Conservation (phyloP, 129 eudicot species). For the Heracleum sosnowskyi region DNA sequence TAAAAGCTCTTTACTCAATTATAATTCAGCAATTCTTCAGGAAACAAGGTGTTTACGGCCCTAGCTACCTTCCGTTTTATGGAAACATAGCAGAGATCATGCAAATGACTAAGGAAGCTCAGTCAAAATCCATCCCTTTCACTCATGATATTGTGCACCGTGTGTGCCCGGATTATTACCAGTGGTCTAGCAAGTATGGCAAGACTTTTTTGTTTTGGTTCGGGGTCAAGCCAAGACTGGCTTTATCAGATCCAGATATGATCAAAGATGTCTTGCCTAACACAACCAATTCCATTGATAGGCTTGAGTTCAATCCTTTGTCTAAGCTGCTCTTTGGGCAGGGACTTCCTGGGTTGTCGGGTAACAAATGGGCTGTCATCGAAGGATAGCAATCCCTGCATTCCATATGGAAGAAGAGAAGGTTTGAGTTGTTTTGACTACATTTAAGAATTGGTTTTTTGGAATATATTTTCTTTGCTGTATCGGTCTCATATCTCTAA, state of each 20-base stretch:
- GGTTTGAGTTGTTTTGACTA: not conserved
- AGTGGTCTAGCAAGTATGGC: constrained; percentile 66
- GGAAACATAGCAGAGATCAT: constrained; percentile 61
- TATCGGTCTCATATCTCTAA: not conserved
- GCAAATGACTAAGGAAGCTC: constrained; percentile 46
- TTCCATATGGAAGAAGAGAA: not conserved
- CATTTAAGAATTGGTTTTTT: not conserved
- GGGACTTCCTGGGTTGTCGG: constrained; percentile 1
- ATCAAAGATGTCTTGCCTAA: constrained; percentile 30
- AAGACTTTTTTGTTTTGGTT: constrained; percentile 72
- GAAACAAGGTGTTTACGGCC: constrained; percentile 55
- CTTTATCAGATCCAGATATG: constrained; percentile 54
- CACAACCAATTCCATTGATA: constrained; percentile 10
- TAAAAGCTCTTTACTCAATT: constrained; percentile 18
- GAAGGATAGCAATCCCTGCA: not conserved
- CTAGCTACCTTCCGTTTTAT: constrained; percentile 61
- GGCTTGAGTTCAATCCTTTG: constrained; percentile 15
- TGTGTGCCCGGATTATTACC: constrained; percentile 56
- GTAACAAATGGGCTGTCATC: not conserved
- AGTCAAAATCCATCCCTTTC: constrained; percentile 36
- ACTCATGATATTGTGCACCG: constrained; percentile 44
- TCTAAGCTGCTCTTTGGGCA: constrained; percentile 1
- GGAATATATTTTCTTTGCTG: not conserved
- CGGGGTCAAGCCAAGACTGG: constrained; percentile 60
- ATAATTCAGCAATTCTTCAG: constrained; percentile 52